These are phyloP conservation scores for Cryptococcus depauperatus DNA, from an alignment of 1,284 basidiomycete genomes.

Conservation along the genomic window DNA sequence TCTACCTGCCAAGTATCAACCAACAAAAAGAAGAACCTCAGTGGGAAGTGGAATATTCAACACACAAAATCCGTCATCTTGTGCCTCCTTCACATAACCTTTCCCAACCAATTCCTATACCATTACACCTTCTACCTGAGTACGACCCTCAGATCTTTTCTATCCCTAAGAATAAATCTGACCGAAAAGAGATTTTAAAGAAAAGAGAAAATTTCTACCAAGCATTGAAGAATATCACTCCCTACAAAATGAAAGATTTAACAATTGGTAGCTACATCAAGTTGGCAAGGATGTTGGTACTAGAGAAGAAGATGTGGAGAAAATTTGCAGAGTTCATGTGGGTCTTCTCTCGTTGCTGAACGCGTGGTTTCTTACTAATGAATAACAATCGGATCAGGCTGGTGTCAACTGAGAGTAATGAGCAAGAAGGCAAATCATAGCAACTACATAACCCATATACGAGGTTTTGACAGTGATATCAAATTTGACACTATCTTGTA, in stretches of 20 bases:
- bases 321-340: slow-evolving; percentile 40
- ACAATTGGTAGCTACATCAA: slow-evolving; percentile 70
- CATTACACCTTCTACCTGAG: slow-evolving; percentile 57
- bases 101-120: slow-evolving; percentile 50
- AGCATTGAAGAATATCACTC: slow-evolving; percentile 54
- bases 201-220: slow-evolving; percentile 23
- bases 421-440: background rate
- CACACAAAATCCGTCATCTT: slow-evolving; percentile 50
- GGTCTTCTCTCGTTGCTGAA: too few relatives aligned
- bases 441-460: too few relatives aligned
- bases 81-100: slow-evolving; percentile 32
- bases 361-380: too few relatives aligned
- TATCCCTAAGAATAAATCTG: background rate
- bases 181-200: slow-evolving; percentile 2
- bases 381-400: slow-evolving; percentile 1
- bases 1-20: slow-evolving; percentile 64
- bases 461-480: too few relatives aligned
- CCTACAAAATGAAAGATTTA: slow-evolving; percentile 63
- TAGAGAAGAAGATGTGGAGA: slow-evolving; percentile 56
- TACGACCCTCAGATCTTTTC: slow-evolving; percentile 24
- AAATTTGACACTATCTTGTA: too few relatives aligned
- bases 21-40: slow-evolving; percentile 55
- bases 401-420: slow-evolving; percentile 3
- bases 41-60: slow-evolving; percentile 72
- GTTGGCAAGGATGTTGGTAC: slow-evolving; percentile 58